These are phyloP conservation scores for Friedmanniomyces endolithicus DNA, from an alignment of 495 filamentous ascomycete genomes.

Conservation along the genomic window DNA sequence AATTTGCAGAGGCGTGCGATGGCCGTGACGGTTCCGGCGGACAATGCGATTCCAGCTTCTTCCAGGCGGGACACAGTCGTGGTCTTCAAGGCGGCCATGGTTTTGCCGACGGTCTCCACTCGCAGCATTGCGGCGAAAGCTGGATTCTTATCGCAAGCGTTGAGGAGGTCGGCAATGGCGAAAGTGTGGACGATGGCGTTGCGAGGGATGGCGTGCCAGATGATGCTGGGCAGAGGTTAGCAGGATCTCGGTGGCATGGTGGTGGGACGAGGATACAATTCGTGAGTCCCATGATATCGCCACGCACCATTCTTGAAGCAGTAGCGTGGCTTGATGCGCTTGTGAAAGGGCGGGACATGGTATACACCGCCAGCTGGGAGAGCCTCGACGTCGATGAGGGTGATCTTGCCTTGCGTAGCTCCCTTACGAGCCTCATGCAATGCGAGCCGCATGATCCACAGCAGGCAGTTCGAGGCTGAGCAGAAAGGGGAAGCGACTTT, in stretches of 20 bases:
- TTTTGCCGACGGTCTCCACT: neutral
- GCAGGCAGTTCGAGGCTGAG: neutral
- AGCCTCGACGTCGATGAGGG: neutral
- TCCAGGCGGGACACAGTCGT: neutral
- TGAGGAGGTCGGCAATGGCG: neutral
- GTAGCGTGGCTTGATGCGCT: neutral
- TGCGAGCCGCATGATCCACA: neutral
- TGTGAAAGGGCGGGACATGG: neutral
- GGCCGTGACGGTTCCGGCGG: neutral
- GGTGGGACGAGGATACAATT: neutral
- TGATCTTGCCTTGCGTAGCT: neutral
- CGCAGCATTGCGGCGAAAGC: neutral
- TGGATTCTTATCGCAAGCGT: neutral
- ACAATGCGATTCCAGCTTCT: neutral
- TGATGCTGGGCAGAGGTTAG: neutral
- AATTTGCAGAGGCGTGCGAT: neutral
- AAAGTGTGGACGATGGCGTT: neutral
- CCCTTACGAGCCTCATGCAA: neutral
- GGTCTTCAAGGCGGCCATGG: neutral
- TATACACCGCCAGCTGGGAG: neutral
- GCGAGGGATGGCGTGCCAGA: neutral
- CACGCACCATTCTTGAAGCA: neutral
- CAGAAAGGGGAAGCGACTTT: neutral
- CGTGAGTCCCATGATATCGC: neutral
- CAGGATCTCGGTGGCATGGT: no score